Conservation (phyloP, 2,329 filamentous ascomycete species). For the Bertia moriformis region DNA sequence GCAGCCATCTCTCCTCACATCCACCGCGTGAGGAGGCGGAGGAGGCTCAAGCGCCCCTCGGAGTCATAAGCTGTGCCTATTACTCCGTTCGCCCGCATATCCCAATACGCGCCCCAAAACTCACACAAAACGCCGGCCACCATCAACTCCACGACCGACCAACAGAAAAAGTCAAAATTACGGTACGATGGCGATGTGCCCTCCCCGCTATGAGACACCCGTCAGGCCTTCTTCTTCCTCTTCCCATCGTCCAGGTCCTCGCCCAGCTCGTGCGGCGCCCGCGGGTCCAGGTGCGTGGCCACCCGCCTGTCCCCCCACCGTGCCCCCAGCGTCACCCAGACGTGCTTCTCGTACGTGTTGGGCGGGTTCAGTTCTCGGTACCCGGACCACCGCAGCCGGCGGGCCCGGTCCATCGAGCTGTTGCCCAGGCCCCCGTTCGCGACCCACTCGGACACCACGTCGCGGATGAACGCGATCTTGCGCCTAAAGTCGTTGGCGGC, state of each 20-base stretch:
- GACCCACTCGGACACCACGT: conserved; percentile 59
- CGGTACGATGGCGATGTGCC: no score
- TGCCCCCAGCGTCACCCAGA: conserved; percentile 56
- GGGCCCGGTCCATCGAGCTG: conserved; percentile 38
- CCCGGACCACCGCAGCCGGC: conserved; percentile 42
- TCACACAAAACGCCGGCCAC: no score
- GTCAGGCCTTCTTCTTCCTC: not conserved
- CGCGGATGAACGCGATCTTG: conserved; percentile 61
- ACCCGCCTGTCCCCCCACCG: conserved; percentile 41
- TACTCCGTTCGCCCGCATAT: no score
- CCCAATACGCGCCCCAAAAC: no score
- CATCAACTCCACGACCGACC: no score
- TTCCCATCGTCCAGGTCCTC: conserved; percentile 29
- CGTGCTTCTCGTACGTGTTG: conserved; percentile 42
- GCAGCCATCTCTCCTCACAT: no score
- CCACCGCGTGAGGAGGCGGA: no score
- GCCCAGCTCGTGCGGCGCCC: conserved; percentile 34
- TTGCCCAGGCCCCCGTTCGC: conserved; percentile 56
- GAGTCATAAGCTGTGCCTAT: no score
- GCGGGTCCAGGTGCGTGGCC: conserved; percentile 38
- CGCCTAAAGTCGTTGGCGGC: conserved; percentile 58
- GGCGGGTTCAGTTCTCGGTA: conserved; percentile 34
- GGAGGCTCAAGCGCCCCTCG: no score
- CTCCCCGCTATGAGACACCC: no score
- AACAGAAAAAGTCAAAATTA: no score